Conservation (phyloP, 257 asterid genomes). For the Solanum paucissectum region DNA sequence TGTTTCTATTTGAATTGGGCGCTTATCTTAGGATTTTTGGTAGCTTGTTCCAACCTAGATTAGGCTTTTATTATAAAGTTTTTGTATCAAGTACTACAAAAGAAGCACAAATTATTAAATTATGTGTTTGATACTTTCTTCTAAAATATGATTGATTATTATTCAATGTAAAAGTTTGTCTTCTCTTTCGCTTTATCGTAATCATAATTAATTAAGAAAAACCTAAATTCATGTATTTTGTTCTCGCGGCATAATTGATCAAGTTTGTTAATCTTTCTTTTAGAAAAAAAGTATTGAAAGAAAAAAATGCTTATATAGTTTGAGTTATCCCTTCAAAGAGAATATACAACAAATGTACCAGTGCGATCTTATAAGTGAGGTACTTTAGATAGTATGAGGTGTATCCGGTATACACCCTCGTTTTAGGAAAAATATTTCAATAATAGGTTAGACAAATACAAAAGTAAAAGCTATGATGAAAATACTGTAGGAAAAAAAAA, state of each 20-base stretch:
- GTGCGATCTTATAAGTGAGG: too few species aligned
- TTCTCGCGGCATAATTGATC: neutral
- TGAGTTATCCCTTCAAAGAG: neutral
- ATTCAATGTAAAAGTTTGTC: neutral
- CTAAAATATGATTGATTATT: neutral
- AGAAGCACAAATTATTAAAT: neutral
- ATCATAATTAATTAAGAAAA: neutral
- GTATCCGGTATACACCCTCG: too few species aligned
- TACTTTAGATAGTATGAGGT: too few species aligned
- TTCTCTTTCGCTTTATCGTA: neutral
- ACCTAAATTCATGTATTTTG: neutral
- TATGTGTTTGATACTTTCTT: neutral
- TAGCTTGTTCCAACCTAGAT: neutral
- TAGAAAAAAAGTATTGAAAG: neutral
- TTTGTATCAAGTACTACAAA: neutral
- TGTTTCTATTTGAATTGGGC: neutral
- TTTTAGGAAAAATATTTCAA: too few species aligned
- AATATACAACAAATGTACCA: neutral
- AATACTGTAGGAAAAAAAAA: too few species aligned
- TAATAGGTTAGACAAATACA: too few species aligned
- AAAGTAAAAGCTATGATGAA: too few species aligned
- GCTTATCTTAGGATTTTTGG: neutral
- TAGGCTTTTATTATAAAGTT: neutral
- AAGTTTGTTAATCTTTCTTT: neutral
- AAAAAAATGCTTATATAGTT: neutral